phyloP scores from a whole-genome alignment of 768 basidiomycete genomes.

The Candolleomyces eurysporus region DNA sequence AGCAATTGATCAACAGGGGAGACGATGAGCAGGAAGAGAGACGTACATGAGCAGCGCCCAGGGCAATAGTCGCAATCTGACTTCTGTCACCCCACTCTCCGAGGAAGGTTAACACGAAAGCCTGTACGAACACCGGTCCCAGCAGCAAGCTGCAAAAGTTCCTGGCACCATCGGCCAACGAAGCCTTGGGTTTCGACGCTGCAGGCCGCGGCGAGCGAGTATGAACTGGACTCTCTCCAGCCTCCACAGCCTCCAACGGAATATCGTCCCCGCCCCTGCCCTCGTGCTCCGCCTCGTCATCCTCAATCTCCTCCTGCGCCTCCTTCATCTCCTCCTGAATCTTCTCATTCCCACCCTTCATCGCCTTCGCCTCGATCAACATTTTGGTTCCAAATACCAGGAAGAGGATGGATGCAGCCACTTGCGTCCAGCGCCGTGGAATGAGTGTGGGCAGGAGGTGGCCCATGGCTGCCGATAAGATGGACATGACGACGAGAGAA shows the following conservation, averaged over 20 bases:
- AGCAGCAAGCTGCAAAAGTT: constrained; percentile 82
- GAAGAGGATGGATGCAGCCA: constrained; percentile 79
- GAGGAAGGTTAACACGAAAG: constrained; percentile 93
- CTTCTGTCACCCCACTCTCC: constrained; percentile 99
- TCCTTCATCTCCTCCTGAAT: constrained; percentile 94
- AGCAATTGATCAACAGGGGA: too few relatives aligned
- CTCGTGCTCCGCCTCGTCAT: constrained; percentile 59
- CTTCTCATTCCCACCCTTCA: constrained; percentile 77
- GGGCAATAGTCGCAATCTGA: constrained; percentile 94
- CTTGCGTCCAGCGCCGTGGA: constrained; percentile 63
- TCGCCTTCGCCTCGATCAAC: constrained; percentile 78
- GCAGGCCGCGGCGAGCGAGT: constrained; percentile 5
- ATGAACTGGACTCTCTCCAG: constrained; percentile 41
- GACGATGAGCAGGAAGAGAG: not conserved
- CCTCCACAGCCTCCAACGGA: constrained; percentile 76
- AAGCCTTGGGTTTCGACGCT: constrained; percentile 19
- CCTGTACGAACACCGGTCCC: constrained; percentile 93
- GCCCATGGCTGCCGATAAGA: constrained; percentile 92
- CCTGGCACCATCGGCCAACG: constrained; percentile 57
- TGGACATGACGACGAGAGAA: constrained; percentile 89
- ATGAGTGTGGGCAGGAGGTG: constrained; percentile 84
- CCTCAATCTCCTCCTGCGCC: constrained; percentile 93
- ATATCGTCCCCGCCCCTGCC: constrained; percentile 39
- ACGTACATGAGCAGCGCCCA: constrained; percentile 90
- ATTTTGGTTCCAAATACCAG: constrained; percentile 89